phyloP scores from a whole-genome alignment of 1,284 basidiomycete species.

The Cryptococcus depauperatus region DNA sequence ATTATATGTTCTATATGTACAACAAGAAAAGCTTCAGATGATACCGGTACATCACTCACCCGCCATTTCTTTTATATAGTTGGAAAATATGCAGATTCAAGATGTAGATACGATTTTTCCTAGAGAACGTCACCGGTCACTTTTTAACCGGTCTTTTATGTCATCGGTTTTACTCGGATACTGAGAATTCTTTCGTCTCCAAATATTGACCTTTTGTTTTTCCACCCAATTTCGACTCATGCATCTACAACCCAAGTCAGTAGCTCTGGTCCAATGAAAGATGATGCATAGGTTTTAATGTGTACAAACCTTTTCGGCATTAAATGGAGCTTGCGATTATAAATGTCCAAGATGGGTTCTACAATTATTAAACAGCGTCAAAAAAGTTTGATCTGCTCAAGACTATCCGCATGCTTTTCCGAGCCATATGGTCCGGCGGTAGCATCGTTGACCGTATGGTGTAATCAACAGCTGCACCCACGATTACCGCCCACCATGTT shows the following conservation, averaged over 20 bases:
- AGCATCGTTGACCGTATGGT: too few species aligned
- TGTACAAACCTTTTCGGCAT: slow-evolving; percentile 1
- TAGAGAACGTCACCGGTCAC: slow-evolving; percentile 1
- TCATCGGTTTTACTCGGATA: slow-evolving; percentile 14
- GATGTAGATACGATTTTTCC: not conserved
- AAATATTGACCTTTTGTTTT: not conserved
- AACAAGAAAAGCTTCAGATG: too few species aligned
- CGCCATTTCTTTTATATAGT: too few species aligned
- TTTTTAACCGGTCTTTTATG: slow-evolving; percentile 3
- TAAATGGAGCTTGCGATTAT: not conserved
- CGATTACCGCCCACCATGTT: slow-evolving; percentile 36
- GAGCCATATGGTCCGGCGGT: too few species aligned
- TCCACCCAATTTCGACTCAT: not conserved
- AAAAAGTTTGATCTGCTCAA: too few species aligned
- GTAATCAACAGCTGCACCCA: slow-evolving; percentile 35
- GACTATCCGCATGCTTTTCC: too few species aligned
- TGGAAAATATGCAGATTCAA: not conserved
- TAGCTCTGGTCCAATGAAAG: slow-evolving; percentile 1
- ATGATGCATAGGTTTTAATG: not conserved
- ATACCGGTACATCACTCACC: too few species aligned
- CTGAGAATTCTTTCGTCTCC: not conserved
- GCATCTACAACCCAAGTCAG: not conserved
- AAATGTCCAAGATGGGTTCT: too few species aligned
- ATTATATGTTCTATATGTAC: too few species aligned
- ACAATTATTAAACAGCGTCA: too few species aligned